Percentiles rank a stretch among this genome's conserved stretches.
Evolutionary conservation across 345 rosid species (phyloP).

Genomic region (Hypericum androsaemum): DNA sequence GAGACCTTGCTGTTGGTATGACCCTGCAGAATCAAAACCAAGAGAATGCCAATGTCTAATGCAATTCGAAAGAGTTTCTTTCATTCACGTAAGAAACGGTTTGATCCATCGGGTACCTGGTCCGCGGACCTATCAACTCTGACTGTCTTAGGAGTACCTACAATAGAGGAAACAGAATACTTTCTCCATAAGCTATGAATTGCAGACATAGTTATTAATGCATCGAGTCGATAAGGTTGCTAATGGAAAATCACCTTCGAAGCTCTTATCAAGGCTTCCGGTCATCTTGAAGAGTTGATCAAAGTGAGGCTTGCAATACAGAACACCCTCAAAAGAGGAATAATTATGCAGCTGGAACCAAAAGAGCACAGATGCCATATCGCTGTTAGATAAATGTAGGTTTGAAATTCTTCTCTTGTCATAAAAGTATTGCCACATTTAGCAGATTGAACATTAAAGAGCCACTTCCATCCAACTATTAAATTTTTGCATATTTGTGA

Average conservation of each 20-base stretch:
- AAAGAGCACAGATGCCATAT: neutral
- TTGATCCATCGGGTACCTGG: slow-evolving; percentile 29
- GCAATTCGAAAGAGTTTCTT: neutral
- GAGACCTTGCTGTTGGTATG: slow-evolving; percentile 48
- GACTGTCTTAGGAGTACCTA: slow-evolving; percentile 51
- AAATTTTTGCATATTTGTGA: too few relatives aligned
- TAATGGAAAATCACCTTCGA: slow-evolving; percentile 37
- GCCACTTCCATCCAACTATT: too few relatives aligned
- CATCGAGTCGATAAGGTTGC: neutral
- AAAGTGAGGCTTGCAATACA: slow-evolving; percentile 77
- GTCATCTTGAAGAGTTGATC: slow-evolving; percentile 68
- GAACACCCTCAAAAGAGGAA: slow-evolving; percentile 61
- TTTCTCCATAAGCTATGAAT: too few relatives aligned
- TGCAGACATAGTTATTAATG: neutral
- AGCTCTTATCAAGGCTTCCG: slow-evolving; percentile 69
- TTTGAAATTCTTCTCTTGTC: too few relatives aligned
- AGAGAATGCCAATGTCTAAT: neutral
- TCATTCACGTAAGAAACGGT: neutral
- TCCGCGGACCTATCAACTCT: slow-evolving; percentile 40
- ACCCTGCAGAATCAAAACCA: slow-evolving; percentile 20
- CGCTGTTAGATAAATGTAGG: too few relatives aligned
- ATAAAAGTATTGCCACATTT: too few relatives aligned
- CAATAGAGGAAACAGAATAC: slow-evolving; percentile 1
- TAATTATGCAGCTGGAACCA: slow-evolving; percentile 50
- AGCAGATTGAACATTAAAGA: too few relatives aligned